These are phyloP conservation scores for Heteromeles arbutifolia DNA, from an alignment of 306 rosid species.

Conservation along the genomic window DNA sequence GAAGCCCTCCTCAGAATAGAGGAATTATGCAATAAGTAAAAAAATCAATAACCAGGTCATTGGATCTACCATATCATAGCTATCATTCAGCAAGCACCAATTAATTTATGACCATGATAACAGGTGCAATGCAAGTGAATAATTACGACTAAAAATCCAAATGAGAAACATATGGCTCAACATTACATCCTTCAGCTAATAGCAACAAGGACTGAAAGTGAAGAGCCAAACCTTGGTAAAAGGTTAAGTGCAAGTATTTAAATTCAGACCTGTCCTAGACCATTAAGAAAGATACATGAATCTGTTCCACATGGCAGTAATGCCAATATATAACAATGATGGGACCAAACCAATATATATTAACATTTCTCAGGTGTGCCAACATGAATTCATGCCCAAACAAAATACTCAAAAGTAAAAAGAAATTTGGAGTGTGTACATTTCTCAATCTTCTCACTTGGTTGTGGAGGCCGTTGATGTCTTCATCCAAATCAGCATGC, in stretches of 20 bases:
- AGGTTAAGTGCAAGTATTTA: background rate
- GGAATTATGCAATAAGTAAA: background rate
- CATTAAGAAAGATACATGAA: background rate
- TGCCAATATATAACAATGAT: background rate
- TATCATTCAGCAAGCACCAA: background rate
- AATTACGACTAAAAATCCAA: background rate
- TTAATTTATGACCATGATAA: background rate
- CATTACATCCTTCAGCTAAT: background rate
- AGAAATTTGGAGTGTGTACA: slow-evolving; percentile 29
- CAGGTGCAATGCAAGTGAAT: background rate
- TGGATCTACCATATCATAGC: background rate
- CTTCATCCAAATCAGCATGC: slow-evolving; percentile 60
- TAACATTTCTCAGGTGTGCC: background rate
- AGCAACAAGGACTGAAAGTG: background rate
- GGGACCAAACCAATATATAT: background rate
- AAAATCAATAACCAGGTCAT: background rate
- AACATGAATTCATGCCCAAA: background rate
- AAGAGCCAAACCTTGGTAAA: background rate
- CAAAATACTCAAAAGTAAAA: background rate
- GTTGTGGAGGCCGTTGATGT: slow-evolving; percentile 76
- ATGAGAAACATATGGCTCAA: background rate
- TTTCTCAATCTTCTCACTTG: slow-evolving; percentile 75
- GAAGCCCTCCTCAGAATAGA: background rate
- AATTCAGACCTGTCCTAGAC: background rate
- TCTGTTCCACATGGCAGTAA: background rate